Evolutionary conservation across 1,139 yeast species (phyloP).

Genomic region (Blastobotrys malaysiensis): DNA sequence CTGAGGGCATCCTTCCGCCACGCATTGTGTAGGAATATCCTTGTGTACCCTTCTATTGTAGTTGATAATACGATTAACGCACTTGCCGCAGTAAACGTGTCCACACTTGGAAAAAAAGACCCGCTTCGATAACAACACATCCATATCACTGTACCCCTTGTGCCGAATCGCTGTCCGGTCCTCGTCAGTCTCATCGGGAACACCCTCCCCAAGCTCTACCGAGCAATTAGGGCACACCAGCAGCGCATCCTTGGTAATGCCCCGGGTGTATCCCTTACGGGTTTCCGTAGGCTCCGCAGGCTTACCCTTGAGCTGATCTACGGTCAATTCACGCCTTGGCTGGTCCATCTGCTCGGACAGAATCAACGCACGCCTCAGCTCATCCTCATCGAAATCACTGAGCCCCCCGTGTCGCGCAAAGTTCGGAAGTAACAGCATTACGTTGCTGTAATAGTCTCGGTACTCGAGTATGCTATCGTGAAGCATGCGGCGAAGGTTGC

Average conservation of each 20-base stretch:
- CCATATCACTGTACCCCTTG: constrained; percentile 45
- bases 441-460: constrained; percentile 9
- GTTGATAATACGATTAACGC: constrained; percentile 51
- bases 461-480: constrained; percentile 5
- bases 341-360: constrained; percentile 11
- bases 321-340: constrained; percentile 7
- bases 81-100: constrained; percentile 81
- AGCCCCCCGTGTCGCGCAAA: neutral
- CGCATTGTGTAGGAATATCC: constrained; percentile 15
- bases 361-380: constrained; percentile 12
- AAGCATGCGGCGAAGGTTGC: constrained; percentile 8
- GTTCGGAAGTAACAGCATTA: neutral
- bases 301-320: constrained; percentile 15
- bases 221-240: constrained; percentile 67
- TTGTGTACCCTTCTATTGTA: constrained; percentile 11
- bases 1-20: constrained; percentile 21
- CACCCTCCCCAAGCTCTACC: constrained; percentile 62
- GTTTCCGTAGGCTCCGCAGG: constrained; percentile 17
- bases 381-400: constrained; percentile 2
- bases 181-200: constrained; percentile 41
- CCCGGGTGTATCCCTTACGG: constrained; percentile 23
- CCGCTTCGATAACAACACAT: constrained; percentile 58
- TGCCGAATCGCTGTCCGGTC: constrained; percentile 35
- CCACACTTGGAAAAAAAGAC: constrained; percentile 72
- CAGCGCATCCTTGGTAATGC: constrained; percentile 10